Base-by-base conservation (phyloP, 352 stramenopile genomes). In the Phytopythium chamaehyphon region DNA sequence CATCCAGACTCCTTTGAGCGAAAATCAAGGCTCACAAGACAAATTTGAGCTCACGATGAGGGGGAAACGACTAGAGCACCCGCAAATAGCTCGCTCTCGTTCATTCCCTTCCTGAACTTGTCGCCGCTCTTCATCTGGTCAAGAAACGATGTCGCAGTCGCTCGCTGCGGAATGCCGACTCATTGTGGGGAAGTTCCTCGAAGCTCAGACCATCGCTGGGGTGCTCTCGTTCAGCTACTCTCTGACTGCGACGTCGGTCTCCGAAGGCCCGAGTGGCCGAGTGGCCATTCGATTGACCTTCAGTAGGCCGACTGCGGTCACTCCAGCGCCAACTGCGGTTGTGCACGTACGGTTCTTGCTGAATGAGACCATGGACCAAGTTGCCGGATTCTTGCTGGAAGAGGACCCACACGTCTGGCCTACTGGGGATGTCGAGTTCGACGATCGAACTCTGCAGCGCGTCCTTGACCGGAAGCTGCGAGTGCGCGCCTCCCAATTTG, bases 161-260 rank as follows among this genome's bases (percentile, higher is more conserved):
- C 22, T 45, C 2, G 47, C 57, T 21, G 56, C 55, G 22, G 72
- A 86, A 33, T 76, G 61, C 33, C 66, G 71, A 33, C 71, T 72
- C 26, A 63, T 63, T 12, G 61, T 86, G 26, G 51, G 54, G 37
- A 57, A 55, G 43, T 71, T 87, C 48, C 71, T 90, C 8, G 68
- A 62, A 36, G 54, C 64, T 14, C 82, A 64, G 64, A 28, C 47
- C 9, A 55, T 78, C 5, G 57, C 46, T 12, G 55, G 62, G 4
- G 47, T 61, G 28, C 73, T 90, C 14, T 71, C 64, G 21, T 88
- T 88, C 78, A 83, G 82, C 33, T 86, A 77, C 61, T 73, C 69
- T 9, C 60, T 82, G 33, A 60, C 66, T 10, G 46, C 62, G 15
- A 40, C 65, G n/a, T 51, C 56, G 18, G 38, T 57, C 3, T 46